Base-by-base conservation (phyloP, 202 grass and related monocot genomes). In the Musa balbisiana region DNA sequence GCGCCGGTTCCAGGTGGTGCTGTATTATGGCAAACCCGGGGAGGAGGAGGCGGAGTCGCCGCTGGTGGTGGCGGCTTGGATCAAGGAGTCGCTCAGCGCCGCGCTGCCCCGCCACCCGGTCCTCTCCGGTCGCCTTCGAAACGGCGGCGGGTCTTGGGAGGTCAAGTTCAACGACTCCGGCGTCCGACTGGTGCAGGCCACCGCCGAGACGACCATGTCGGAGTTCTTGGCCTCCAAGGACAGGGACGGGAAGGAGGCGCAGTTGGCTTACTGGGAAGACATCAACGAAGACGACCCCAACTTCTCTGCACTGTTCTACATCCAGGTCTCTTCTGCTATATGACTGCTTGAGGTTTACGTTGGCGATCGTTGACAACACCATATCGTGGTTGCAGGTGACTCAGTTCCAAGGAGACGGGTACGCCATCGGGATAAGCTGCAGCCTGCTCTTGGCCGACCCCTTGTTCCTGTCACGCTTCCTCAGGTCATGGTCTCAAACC, bases 111-210 rank as follows among this genome's bases (percentile, higher is more conserved):
- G 88, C 60, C 74, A 83, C 84, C 95, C 91, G 73, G 83, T 94
- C 83, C 80, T 98, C 25, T 83, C 95, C 1, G 91, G 95, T 49
- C 66, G 95, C 69, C 95, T 98, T 16, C 85, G 90, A 58, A 88
- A 80, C 10, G 81, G 33, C 16, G 83, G 85, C 43, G 86, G 88
- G 62, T 78, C 71, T 15, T 98, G 95, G 91, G 95, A 98, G 77
- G 82, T 98, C 53, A 98, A 98, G 83, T 80, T 88, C 33, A 98
- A 94, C 50, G 95, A 98, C 67, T 73, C 89, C 6, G 95, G 95
- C 23, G 82, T 90, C 23, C n/a, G 95, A 75, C 55, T 94, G 76
- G 76, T 88, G 70, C 85, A 88, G 59, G 95, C 95, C 3, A 86
- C 91, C 60, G 75, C 65, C 51, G 95, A 98, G 81, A 77, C 78